phyloP scores from a whole-genome alignment of 2,329 filamentous ascomycete genomes.

The Fusarium miscanthi region DNA sequence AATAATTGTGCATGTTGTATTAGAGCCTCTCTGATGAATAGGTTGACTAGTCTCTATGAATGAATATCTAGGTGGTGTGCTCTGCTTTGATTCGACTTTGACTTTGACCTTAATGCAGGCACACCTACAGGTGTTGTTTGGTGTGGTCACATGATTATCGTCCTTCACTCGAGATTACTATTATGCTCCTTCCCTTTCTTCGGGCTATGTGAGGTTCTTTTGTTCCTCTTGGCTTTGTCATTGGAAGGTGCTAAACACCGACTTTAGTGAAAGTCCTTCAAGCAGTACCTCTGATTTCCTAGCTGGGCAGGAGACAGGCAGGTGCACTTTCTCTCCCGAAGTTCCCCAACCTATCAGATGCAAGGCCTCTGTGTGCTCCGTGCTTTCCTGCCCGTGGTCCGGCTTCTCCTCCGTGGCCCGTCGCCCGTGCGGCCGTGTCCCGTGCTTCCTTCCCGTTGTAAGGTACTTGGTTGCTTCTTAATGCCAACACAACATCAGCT shows the following conservation, averaged over 20 bases:
- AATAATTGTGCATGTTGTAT: constrained; percentile 17
- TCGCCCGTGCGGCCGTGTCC: constrained; percentile 26
- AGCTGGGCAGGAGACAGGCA: constrained; percentile 34
- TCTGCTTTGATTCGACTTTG: not conserved
- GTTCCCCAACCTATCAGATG: not conserved
- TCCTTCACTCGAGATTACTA: not conserved
- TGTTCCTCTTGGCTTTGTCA: not conserved
- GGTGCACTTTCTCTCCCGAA: constrained; percentile 25
- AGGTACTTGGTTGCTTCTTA: constrained; percentile 6
- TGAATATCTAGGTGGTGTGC: not conserved
- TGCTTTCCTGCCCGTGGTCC: constrained; percentile 32
- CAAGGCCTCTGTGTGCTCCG: constrained; percentile 25
- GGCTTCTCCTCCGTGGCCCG: constrained; percentile 31
- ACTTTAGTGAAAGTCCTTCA: constrained; percentile 6
- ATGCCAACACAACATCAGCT: constrained; percentile 34
- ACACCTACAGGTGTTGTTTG: not conserved
- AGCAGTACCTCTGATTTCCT: constrained; percentile 29
- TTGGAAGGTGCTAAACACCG: constrained; percentile 2
- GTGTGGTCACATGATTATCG: not conserved
- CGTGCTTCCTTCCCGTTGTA: constrained; percentile 35
- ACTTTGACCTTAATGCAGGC: constrained; percentile 19
- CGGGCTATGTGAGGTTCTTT: not conserved
- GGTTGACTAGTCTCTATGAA: not conserved
- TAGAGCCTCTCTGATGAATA: not conserved
- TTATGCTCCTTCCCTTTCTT: constrained; percentile 17